Evolutionary conservation across 2,329 filamentous ascomycete genomes (phyloP).

Genomic region (Beauveria bassiana): DNA sequence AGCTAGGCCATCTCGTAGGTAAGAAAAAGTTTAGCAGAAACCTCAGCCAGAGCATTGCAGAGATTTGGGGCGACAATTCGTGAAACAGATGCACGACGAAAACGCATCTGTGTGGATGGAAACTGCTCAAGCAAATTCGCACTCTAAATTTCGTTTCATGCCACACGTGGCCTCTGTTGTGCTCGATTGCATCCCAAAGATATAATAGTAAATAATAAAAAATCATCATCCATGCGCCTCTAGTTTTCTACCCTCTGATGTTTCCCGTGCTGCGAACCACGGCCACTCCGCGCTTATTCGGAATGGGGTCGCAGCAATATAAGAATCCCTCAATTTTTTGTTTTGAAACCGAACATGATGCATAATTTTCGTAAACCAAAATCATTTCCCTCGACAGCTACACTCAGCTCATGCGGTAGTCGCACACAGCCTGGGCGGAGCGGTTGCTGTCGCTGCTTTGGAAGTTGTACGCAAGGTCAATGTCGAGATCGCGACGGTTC

Average conservation of each 20-base stretch:
- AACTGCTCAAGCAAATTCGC: not conserved
- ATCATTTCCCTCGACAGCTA: not conserved
- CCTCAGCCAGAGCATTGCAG: constrained; percentile 62
- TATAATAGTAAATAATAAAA: not conserved
- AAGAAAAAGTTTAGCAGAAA: constrained; percentile 60
- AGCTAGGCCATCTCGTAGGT: constrained; percentile 52
- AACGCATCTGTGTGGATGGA: not conserved
- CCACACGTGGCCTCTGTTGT: not conserved
- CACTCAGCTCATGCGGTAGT: constrained; percentile 69
- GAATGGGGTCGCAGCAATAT: constrained; percentile 4
- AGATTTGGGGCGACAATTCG: constrained; percentile 55
- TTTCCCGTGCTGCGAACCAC: constrained; percentile 7
- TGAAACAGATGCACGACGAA: not conserved
- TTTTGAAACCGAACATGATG: not conserved
- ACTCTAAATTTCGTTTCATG: not conserved
- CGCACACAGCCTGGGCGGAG: constrained; percentile 58
- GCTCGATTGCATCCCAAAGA: not conserved
- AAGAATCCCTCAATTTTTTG: constrained; percentile 4
- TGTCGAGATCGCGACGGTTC: constrained; percentile 93
- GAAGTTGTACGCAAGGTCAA: constrained; percentile 75
- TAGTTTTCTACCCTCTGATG: constrained; percentile 6
- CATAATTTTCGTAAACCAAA: not conserved
- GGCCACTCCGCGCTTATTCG: not conserved
- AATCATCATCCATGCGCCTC: constrained; percentile 11
- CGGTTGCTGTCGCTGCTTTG: constrained; percentile 68